phyloP scores from a whole-genome alignment of 1,284 basidiomycete genomes.

The Trichosporon faecale region DNA sequence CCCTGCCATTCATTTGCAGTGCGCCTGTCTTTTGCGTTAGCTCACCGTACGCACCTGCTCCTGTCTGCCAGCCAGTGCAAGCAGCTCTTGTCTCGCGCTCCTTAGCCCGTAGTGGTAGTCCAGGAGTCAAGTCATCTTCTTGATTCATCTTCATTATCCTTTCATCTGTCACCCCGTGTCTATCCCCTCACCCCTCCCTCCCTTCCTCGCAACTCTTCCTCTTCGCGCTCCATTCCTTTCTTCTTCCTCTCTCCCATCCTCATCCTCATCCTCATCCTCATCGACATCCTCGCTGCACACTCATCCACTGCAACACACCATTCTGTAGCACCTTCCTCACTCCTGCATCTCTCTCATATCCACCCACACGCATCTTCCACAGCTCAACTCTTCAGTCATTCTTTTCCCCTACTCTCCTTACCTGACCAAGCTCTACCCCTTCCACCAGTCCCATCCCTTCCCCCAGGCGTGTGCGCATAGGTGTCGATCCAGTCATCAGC shows the following conservation, averaged over 20 bases:
- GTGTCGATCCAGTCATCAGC: neutral
- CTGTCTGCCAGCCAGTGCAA: neutral
- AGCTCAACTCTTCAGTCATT: conserved; percentile 9
- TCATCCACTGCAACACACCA: neutral
- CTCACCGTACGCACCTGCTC: neutral
- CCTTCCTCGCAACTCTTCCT: neutral
- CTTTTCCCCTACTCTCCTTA: conserved; percentile 4
- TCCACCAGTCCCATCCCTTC: neutral
- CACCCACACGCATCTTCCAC: neutral
- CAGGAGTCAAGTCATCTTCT: conserved; percentile 5
- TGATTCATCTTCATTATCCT: conserved; percentile 13
- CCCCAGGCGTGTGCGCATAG: neutral
- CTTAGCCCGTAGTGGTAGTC: conserved; percentile 4
- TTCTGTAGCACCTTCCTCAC: neutral
- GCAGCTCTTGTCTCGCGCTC: neutral
- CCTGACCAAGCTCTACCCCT: neutral
- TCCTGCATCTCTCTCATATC: neutral
- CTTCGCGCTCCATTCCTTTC: neutral
- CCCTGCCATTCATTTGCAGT: conserved; percentile 2
- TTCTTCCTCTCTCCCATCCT: conserved; percentile 7
- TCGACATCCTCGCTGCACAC: neutral
- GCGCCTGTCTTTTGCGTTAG: conserved; percentile 3
- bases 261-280: neutral
- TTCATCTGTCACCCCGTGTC: conserved; percentile 7
- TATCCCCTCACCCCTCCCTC: neutral